Conservation (phyloP, 768 basidiomycete species). For the Terana coerulea region DNA sequence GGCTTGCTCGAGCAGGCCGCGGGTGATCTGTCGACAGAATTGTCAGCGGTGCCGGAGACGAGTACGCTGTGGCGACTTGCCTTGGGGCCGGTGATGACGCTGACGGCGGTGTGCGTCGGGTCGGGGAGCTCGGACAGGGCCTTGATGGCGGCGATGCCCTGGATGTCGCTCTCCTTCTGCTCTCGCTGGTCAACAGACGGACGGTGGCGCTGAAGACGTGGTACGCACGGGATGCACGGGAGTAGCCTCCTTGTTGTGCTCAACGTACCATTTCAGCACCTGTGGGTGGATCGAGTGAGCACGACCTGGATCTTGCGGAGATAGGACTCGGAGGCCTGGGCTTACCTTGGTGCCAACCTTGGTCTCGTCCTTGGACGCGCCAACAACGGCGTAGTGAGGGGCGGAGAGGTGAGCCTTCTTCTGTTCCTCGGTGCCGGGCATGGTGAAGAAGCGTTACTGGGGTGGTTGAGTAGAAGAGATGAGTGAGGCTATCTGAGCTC, state of each 20-base stretch:
- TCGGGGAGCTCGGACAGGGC: conserved; percentile 52
- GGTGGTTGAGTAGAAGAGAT: background rate
- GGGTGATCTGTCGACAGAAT: conserved; percentile 64
- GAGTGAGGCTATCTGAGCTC: background rate
- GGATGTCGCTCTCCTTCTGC: conserved; percentile 69
- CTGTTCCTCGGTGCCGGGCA: conserved; percentile 37
- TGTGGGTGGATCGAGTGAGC: conserved; percentile 21
- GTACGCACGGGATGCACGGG: conserved; percentile 70
- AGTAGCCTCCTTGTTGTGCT: conserved; percentile 52
- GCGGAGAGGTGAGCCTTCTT: conserved; percentile 55
- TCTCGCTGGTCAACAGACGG: background rate
- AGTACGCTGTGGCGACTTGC: no score
- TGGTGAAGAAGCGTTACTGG: conserved; percentile 5
- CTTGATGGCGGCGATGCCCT: conserved; percentile 55
- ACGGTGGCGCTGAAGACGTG: background rate
- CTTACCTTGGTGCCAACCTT: conserved; percentile 77
- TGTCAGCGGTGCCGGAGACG: no score
- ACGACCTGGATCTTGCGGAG: background rate
- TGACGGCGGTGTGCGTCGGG: conserved; percentile 68
- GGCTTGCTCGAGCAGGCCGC: conserved; percentile 60
- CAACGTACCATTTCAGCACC: conserved; percentile 78
- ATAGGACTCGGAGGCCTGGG: background rate
- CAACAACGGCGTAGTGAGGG: conserved; percentile 71
- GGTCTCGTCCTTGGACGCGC: conserved; percentile 73
- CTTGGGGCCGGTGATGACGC: conserved; percentile 75